Conservation (phyloP, 345 rosid genomes). For the Eutrema heterophyllum region DNA sequence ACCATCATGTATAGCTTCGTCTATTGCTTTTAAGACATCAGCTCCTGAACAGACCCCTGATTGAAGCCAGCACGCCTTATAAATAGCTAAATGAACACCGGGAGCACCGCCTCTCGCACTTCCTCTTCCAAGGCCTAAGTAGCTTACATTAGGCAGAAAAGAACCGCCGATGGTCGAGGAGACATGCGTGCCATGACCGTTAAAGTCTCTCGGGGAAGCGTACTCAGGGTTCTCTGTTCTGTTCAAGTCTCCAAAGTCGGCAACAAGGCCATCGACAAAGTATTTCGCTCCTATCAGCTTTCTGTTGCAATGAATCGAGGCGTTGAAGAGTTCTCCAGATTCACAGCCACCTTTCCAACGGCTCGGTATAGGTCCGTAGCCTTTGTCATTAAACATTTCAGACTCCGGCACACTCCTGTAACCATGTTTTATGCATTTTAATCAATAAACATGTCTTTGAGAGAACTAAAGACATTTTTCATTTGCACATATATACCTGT, state of each 20-base stretch:
- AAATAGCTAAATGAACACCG: constrained; percentile 40
- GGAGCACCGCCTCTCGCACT: constrained; percentile 46
- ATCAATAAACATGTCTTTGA: neutral
- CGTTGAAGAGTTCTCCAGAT: constrained; percentile 9
- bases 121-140: constrained; percentile 40
- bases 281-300: constrained; percentile 48
- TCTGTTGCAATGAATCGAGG: constrained; percentile 33
- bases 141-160: constrained; percentile 28
- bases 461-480: too few species aligned
- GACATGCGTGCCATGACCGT: constrained; percentile 60
- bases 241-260: constrained; percentile 16
- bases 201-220: constrained; percentile 41
- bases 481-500: constrained; percentile 39
- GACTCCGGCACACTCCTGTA: constrained; percentile 24
- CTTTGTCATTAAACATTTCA: constrained; percentile 24
- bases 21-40: constrained; percentile 51
- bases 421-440: neutral
- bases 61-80: constrained; percentile 41
- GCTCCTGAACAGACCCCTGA: constrained; percentile 32
- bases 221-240: constrained; percentile 25
- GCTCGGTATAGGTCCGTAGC: constrained; percentile 12
- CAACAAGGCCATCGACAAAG: constrained; percentile 33
- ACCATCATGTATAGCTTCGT: constrained; percentile 47
- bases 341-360: constrained; percentile 24
- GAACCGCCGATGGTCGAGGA: constrained; percentile 44